Conservation (phyloP, 768 basidiomycete genomes). For the Podaxis carcinomalis region DNA sequence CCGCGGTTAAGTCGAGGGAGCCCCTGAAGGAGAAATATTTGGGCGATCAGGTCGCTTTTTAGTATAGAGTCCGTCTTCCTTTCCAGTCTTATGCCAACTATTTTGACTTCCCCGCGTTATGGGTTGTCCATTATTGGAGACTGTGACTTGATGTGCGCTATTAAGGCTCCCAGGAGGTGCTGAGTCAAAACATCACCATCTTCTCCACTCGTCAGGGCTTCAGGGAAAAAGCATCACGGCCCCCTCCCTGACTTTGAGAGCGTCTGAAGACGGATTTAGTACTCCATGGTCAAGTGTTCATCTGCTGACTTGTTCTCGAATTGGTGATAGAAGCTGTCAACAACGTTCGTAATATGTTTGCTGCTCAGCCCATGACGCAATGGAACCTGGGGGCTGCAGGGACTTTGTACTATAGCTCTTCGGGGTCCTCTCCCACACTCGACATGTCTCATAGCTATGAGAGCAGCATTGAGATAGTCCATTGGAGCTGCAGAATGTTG, state of each 20-base stretch:
- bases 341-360: neutral
- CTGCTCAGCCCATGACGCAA: slow-evolving; percentile 4
- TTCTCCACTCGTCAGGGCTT: neutral
- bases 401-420: neutral
- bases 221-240: neutral
- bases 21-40: slow-evolving; percentile 14
- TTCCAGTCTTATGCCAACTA: neutral
- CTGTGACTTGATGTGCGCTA: neutral
- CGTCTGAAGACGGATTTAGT: slow-evolving; percentile 2
- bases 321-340: slow-evolving; percentile 8
- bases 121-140: slow-evolving; percentile 15
- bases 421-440: neutral
- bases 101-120: slow-evolving; percentile 12
- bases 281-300: neutral
- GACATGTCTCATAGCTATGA: neutral
- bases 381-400: neutral
- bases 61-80: slow-evolving; percentile 2
- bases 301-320: slow-evolving; percentile 2
- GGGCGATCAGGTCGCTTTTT: slow-evolving; percentile 25
- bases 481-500: neutral
- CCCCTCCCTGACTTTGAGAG: slow-evolving; percentile 1
- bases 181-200: neutral
- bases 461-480: neutral
- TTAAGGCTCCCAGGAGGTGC: neutral
- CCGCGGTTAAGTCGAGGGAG: slow-evolving; percentile 1